Conservation (phyloP, 2,329 filamentous ascomycete genomes). For the Botrytis deweyae region DNA sequence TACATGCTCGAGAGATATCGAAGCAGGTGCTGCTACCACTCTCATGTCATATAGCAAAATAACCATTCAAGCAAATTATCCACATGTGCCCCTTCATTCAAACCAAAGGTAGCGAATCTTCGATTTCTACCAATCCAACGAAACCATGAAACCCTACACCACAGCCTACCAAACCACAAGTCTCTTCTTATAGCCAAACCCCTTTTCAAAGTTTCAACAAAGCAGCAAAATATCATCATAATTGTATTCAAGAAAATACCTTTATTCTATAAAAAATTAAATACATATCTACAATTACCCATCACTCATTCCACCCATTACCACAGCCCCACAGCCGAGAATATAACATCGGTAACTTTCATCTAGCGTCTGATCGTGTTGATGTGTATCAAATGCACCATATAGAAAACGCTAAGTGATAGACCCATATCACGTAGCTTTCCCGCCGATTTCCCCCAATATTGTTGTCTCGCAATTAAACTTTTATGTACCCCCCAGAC, state of each 20-base stretch:
- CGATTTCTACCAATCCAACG: neutral
- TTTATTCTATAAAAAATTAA: neutral
- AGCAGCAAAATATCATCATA: neutral
- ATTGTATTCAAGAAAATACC: neutral
- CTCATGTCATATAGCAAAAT: neutral
- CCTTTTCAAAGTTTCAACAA: neutral
- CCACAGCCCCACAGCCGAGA: neutral
- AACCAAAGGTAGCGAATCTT: neutral
- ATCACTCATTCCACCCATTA: neutral
- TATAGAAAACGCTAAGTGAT: neutral
- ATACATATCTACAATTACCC: neutral
- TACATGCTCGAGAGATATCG: neutral
- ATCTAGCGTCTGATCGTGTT: neutral
- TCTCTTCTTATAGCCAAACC: neutral
- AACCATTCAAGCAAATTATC: neutral
- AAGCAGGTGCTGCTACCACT: constrained; percentile 22
- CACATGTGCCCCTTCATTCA: neutral
- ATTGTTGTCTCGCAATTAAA: neutral
- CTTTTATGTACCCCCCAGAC: neutral
- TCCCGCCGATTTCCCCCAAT: neutral
- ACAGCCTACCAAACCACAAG: neutral
- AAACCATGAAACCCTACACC: neutral
- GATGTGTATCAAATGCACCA: neutral
- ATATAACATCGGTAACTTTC: neutral
- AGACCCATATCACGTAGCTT: neutral